A percentile compares a stretch with the other conserved stretches of the same genome.
Conservation (phyloP, 1,139 yeast species). For the Kodamaea arcana region DNA sequence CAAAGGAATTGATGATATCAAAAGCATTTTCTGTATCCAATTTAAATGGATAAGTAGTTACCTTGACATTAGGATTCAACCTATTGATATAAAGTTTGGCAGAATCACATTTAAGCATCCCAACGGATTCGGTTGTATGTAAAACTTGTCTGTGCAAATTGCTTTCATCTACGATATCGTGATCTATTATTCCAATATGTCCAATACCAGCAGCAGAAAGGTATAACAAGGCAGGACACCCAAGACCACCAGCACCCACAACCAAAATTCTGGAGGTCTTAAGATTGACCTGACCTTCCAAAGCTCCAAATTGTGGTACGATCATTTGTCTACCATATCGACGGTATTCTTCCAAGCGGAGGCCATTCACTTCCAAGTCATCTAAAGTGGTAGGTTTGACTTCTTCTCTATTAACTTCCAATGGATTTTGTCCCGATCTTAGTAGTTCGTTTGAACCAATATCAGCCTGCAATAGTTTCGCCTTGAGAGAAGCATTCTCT, state of each 20-base stretch:
- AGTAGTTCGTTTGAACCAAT: neutral
- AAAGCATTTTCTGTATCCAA: slow-evolving; percentile 59
- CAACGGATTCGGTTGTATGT: slow-evolving; percentile 65
- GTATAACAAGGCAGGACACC: slow-evolving; percentile 87
- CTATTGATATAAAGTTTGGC: slow-evolving; percentile 53
- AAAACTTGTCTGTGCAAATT: slow-evolving; percentile 88
- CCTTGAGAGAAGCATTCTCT: slow-evolving; percentile 21
- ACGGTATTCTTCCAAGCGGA: slow-evolving; percentile 60
- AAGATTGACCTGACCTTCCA: slow-evolving; percentile 52
- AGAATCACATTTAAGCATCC: slow-evolving; percentile 70
- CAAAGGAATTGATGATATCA: slow-evolving; percentile 58
- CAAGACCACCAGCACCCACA: slow-evolving; percentile 96
- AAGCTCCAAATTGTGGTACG: slow-evolving; percentile 69
- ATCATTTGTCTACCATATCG: slow-evolving; percentile 96
- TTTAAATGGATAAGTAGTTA: slow-evolving; percentile 49
- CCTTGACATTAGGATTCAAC: slow-evolving; percentile 65
- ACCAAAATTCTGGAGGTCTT: slow-evolving; percentile 62
- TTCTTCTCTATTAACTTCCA: neutral
- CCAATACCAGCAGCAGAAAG: slow-evolving; percentile 90
- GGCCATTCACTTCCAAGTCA: slow-evolving; percentile 3
- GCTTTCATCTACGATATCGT: slow-evolving; percentile 77
- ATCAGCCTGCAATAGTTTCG: slow-evolving; percentile 3
- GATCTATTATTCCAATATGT: slow-evolving; percentile 77
- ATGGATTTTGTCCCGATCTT: neutral
- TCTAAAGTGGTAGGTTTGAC: neutral